Evolutionary conservation across 371 early-diverging fungal species (phyloP).

Genomic region (Capillidium heterosporum): DNA sequence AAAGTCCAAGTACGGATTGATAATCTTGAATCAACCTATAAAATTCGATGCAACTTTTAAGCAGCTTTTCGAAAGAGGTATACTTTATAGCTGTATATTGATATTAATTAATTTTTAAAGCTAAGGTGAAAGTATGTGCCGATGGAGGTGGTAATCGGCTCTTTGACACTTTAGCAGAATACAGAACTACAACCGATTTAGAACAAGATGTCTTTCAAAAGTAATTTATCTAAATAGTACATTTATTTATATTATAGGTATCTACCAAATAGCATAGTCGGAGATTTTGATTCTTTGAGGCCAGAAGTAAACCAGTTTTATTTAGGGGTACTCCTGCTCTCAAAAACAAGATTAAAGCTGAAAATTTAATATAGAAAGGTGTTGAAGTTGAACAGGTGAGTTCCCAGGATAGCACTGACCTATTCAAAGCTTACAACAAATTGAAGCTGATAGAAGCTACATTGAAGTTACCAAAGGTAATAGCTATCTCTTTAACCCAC

Average conservation of each 20-base stretch:
- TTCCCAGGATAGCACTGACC: slow-evolving; percentile 66
- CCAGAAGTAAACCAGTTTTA: slow-evolving; percentile 47
- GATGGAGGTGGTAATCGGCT: slow-evolving; percentile 85
- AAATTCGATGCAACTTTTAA: no score
- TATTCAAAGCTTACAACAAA: slow-evolving; percentile 56
- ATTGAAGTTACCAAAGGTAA: slow-evolving; percentile 11
- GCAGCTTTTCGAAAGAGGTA: neutral
- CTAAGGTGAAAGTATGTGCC: slow-evolving; percentile 49
- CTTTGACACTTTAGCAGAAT: slow-evolving; percentile 22
- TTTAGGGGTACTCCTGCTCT: neutral
- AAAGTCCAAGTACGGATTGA: neutral
- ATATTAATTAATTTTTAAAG: slow-evolving; percentile 14
- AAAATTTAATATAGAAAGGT: slow-evolving; percentile 14
- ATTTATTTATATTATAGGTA: no score
- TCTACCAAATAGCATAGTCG: slow-evolving; percentile 60
- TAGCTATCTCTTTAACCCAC: neutral
- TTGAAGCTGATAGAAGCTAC: slow-evolving; percentile 10
- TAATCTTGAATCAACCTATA: neutral
- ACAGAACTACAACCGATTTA: neutral
- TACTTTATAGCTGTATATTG: neutral
- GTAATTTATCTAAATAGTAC: neutral
- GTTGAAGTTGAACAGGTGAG: slow-evolving; percentile 23
- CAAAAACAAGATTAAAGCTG: no score
- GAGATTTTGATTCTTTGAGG: slow-evolving; percentile 72
- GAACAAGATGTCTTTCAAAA: neutral